Conservation (phyloP, 805 yeast genomes). For the Barnettozyma siamensis region DNA sequence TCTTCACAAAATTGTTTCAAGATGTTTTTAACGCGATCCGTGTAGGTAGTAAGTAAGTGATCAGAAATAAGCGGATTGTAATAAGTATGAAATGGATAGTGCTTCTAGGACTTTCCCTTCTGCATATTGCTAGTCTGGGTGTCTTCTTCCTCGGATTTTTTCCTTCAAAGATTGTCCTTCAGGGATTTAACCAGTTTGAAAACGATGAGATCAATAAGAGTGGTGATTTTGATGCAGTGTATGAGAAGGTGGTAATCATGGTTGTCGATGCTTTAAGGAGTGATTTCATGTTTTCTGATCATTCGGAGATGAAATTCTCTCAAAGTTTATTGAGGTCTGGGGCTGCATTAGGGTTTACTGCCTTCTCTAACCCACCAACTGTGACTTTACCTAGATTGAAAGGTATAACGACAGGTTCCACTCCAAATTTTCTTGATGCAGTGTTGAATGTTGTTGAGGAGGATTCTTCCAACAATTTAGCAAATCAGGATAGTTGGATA, state of each 20-base stretch:
- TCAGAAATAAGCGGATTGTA: no score
- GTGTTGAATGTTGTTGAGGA: constrained; percentile 90
- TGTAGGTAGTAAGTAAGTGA: no score
- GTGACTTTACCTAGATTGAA: constrained; percentile 92
- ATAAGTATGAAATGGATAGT: constrained; percentile 6
- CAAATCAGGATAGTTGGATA: constrained; percentile 83
- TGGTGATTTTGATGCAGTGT: constrained; percentile 40
- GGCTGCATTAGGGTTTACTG: constrained; percentile 81
- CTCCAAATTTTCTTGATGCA: constrained; percentile 92
- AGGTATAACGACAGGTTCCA: constrained; percentile 90
- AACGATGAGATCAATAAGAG: constrained; percentile 6
- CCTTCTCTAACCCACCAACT: constrained; percentile 91
- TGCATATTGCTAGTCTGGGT: constrained; percentile 49
- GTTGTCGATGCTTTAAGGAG: constrained; percentile 91
- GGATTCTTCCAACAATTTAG: constrained; percentile 61
- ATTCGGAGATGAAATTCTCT: constrained; percentile 60
- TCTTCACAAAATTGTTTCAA: no score
- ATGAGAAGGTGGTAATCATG: constrained; percentile 67
- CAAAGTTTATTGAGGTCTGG: constrained; percentile 64
- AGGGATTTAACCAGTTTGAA: constrained; percentile 45
- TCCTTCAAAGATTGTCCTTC: constrained; percentile 77
- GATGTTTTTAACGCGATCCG: no score
- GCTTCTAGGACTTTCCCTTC: constrained; percentile 2
- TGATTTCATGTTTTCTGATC: constrained; percentile 70
- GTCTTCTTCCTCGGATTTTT: constrained; percentile 81